These are phyloP conservation scores for Hypoxylon rickii DNA, from an alignment of 495 filamentous ascomycete genomes.

Conservation along the genomic window DNA sequence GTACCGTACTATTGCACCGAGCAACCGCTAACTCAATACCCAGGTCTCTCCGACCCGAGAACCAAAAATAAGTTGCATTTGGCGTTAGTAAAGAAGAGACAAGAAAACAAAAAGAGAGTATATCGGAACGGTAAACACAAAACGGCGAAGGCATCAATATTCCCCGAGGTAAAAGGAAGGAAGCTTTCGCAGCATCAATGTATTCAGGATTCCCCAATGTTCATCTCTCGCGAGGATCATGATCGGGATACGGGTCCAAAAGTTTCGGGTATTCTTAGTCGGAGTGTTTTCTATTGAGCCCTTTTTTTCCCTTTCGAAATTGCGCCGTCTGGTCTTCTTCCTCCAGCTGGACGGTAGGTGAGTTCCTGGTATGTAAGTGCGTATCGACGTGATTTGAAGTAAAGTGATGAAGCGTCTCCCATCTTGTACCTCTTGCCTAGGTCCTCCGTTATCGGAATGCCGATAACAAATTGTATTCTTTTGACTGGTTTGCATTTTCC, in stretches of 20 bases:
- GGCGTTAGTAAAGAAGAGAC: slow-evolving; percentile 26
- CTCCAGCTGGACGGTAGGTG: too few relatives aligned
- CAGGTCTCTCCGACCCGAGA: slow-evolving; percentile 86
- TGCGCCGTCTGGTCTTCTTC: not conserved
- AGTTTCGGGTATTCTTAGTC: slow-evolving; percentile 22
- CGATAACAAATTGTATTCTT: slow-evolving; percentile 25
- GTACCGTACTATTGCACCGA: slow-evolving; percentile 13
- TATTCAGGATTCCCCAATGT: slow-evolving; percentile 40
- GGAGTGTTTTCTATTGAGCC: slow-evolving; percentile 15
- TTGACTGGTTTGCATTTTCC: slow-evolving; percentile 27
- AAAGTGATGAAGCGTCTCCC: too few relatives aligned
- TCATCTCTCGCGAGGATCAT: slow-evolving; percentile 31
- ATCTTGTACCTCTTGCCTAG: too few relatives aligned
- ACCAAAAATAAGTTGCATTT: slow-evolving; percentile 70
- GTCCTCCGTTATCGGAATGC: slow-evolving; percentile 34
- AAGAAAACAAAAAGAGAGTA: slow-evolving; percentile 25
- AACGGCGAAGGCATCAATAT: slow-evolving; percentile 32
- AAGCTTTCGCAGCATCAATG: too few relatives aligned
- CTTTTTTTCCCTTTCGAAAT: not conserved
- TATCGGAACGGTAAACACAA: slow-evolving; percentile 30
- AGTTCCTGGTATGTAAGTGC: too few relatives aligned
- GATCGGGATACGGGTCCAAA: slow-evolving; percentile 32
- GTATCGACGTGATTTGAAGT: too few relatives aligned
- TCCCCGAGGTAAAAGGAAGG: slow-evolving; percentile 27
- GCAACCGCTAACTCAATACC: slow-evolving; percentile 35